These are phyloP conservation scores for Phytophthora pistaciae DNA, from an alignment of 352 stramenopile species.

Conservation along the genomic window DNA sequence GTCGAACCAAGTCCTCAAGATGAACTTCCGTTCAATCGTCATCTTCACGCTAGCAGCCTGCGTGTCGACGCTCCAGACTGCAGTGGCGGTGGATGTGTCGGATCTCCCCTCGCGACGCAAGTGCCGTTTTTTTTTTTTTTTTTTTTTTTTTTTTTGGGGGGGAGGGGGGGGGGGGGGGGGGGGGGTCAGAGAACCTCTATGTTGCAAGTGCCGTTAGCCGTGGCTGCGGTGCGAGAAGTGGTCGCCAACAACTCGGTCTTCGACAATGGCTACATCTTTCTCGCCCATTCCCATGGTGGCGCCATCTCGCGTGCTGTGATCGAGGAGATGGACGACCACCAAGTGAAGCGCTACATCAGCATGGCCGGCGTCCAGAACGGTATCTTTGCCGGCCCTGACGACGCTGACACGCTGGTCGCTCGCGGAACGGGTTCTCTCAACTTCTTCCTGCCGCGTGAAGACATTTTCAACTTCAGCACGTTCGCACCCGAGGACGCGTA, in stretches of 20 bases:
- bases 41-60: not conserved
- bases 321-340: constrained; percentile 62
- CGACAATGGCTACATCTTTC: constrained; percentile 28
- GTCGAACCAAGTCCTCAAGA: not conserved
- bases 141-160: no score
- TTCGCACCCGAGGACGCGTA: constrained; percentile 14
- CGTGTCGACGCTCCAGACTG: no score
- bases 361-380: constrained; percentile 50
- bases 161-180: no score
- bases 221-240: constrained; percentile 38
- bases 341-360: constrained; percentile 46
- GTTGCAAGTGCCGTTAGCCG: constrained; percentile 42
- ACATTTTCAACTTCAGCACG: constrained; percentile 19
- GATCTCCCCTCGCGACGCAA: constrained; percentile 24
- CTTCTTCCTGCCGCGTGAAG: not conserved
- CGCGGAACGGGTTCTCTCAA: not conserved
- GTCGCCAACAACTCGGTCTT: constrained; percentile 16
- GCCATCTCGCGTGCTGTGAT: constrained; percentile 49
- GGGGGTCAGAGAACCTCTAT: no score
- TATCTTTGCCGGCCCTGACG: constrained; percentile 47
- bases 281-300: constrained; percentile 45
- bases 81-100: not conserved
- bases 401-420: constrained; percentile 7
- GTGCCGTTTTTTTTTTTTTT: no score
- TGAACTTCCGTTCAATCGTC: not conserved